Base-by-base conservation (phyloP, 2,329 filamentous ascomycete genomes). In the Fusarium denticulatum region DNA sequence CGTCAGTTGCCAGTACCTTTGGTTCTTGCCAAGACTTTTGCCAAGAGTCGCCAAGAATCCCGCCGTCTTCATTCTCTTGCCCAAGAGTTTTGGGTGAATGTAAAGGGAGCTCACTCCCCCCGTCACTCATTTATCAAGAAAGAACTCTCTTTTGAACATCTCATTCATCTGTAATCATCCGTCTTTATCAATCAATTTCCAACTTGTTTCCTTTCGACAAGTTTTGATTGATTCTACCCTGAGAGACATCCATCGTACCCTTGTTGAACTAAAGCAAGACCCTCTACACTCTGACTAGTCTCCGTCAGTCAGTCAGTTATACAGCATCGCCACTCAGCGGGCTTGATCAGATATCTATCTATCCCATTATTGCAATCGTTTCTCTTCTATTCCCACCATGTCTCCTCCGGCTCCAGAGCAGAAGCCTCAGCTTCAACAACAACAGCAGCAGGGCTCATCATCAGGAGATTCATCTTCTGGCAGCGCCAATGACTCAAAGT, bases 401-500 rank as follows among this genome's bases (percentile, higher is more conserved):
- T 78, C 81, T 74, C 76, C 81, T 63, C 75, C 81, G 34, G 65
- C 79, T 34, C 60, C 79, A 58, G 81, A 73, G 45, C 75, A 77
- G 67, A 69, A 69, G 67, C 52, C 67, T 60, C 67, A 69, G 67
- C 66, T 70, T 64, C 77, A 76, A 53, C 73, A 76, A 59, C 68
- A 73, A 57, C 36, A 77, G 26, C 72, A 72, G 22, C 60, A 67
- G 45, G 20, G 42, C 42, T 61, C 64, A 39, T 73, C 77, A 28
- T 71, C 77, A 65, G 66, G 72, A 47, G 68, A 79, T 67, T 66
- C 77, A 46, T 82, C 83, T 34, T 81, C 82, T 57, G 81, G 78
- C 55, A 84, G 81, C 73, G 82, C 81, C 79, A 83, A 83, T 49
- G 84, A 86, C 53, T 88, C 87, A 67, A 88, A 87, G 79, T 86